Base-by-base conservation (phyloP, 2,329 filamentous ascomycete genomes). In the Lasiodiplodia sp. region DNA sequence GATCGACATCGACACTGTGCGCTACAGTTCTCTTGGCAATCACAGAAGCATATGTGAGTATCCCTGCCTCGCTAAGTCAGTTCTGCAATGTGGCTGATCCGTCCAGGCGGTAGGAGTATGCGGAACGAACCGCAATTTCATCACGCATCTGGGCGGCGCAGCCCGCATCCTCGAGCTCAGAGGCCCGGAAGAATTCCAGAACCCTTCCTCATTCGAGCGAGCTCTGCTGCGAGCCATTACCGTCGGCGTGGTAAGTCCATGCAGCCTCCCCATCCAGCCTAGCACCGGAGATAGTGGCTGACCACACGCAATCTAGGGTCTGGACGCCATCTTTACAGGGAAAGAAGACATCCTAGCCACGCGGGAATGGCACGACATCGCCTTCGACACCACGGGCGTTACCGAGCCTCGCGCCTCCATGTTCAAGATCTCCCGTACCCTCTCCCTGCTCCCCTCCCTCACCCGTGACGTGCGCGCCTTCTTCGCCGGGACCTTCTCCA, bases 331-430 rank as follows among this genome's bases (percentile, higher is more conserved):
- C 16, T 68, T 68, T 49, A 37, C 34, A 11, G 66, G 51, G 37
- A 62, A 63, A 31, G 57, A 63, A 25, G 57, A 68, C 66, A 52
- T 79, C 56, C 75, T 79, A 11, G 70, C 72, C 14, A 68, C 69
- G 31, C 74, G 73, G 2, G 74, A 74, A 62, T 79, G 77, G 78
- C 71, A 70, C 55, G 71, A 75, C 16, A 71, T 79, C 21, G 78
- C 76, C 18, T 79, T 79, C 66, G 76, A 78, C 66, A 75, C 75
- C 38, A 73, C 69, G 1, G 74, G 72, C 1, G 71, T 77, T 16
- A 25, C 49, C 7, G 56, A 68, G 49, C 66, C 66, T 4, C 57
- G 66, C 34, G 31, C 60, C 18, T 53, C 56, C 56, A 52, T 63
- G 47, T 63, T 52, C 66, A 44, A 21, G 8, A 53, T 68, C 56